Base-by-base conservation (phyloP, 2,329 filamentous ascomycete species). In the Aureobasidium pullulans region DNA sequence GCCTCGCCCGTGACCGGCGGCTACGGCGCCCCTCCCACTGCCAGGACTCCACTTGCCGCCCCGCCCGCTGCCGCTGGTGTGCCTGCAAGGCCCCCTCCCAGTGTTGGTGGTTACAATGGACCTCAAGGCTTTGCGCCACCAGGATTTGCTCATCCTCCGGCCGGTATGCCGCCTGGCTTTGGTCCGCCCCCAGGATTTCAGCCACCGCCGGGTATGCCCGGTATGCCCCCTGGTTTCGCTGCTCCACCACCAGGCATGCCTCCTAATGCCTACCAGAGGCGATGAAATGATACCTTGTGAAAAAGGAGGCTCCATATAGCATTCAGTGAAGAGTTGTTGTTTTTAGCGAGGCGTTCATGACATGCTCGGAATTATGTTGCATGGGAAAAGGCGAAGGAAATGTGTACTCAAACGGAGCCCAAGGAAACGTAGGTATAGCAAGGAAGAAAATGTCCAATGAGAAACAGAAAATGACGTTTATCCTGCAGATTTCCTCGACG, bases 81-180 rank as follows among this genome's bases (percentile, higher is more conserved):
- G 29, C 87, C 87, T 40, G 84, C 86, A 60, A 77, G 87, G 40
- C 87, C 87, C n/a, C 87, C 87, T 4, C 84, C 85, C 16, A 84
- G 80, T 15, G 83, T 86, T 66, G 84, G 77, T 52, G 85, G 84
- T 1, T 88, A 87, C 68, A 86, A 86, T 43, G 87, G 86, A 9
- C 85, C 82, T 13, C 79, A 81, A 58, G 75, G 77, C 56, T 80
- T 80, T 66, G 72, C 76, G 49, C 78, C 78, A 3, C 73, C 76
- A 43, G 73, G 77, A 59, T 72, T 74, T 15, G 59, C 36, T 10
- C 79, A 80, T 29, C 72, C 72, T 32, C 66, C 56, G 64, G 67
- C 61, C 10, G 68, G 69, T 52, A 72, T 70, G 53, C 77, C 75
- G 19, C 61, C 67, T 52, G 36, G 79, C 78, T 1, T 82, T 82